phyloP scores from a whole-genome alignment of 768 basidiomycete genomes.

The Rhizopogon salebrosus region DNA sequence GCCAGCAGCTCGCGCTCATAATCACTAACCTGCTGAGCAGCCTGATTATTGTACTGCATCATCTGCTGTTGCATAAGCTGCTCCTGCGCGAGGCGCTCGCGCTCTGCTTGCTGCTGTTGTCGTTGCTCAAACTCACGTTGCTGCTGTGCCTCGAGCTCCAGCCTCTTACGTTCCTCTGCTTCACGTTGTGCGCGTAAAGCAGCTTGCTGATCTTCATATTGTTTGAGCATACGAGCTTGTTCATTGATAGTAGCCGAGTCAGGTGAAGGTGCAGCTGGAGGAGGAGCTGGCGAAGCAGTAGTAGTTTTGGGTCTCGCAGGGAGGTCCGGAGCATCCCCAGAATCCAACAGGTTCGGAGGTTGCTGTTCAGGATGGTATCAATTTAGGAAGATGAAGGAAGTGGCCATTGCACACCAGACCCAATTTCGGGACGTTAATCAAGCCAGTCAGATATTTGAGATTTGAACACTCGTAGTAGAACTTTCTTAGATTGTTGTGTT shows the following conservation, averaged over 20 bases:
- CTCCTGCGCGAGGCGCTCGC: conserved; percentile 85
- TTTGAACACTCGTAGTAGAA: conserved; percentile 99
- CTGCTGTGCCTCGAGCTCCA: conserved; percentile 72
- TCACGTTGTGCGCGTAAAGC: conserved; percentile 78
- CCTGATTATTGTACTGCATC: conserved; percentile 74
- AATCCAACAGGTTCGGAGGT: conserved; percentile 90
- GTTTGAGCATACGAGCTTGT: conserved; percentile 89
- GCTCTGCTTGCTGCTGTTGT: conserved; percentile 83
- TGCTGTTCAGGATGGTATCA: conserved; percentile 49
- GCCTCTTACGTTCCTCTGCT: conserved; percentile 75
- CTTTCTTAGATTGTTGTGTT: conserved; percentile 90
- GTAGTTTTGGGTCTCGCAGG: conserved; percentile 72
- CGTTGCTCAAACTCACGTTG: conserved; percentile 87
- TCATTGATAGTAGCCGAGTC: conserved; percentile 73
- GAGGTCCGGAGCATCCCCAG: conserved; percentile 77
- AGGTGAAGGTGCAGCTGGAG: conserved; percentile 68
- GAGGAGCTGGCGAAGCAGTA: conserved; percentile 52
- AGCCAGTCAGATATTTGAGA: conserved; percentile 92
- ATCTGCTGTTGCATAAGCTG: conserved; percentile 80
- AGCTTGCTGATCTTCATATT: conserved; percentile 95
- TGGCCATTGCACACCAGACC: conserved; percentile 54
- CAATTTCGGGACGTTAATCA: conserved; percentile 97
- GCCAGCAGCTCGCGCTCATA: conserved; percentile 86
- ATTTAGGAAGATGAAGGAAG: background rate
- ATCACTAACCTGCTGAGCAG: conserved; percentile 70